Evolutionary conservation across 2,329 filamentous ascomycete genomes (phyloP), one percentile per base, ranked within the genome.

Genomic region (Aspergillus amoenus): DNA sequence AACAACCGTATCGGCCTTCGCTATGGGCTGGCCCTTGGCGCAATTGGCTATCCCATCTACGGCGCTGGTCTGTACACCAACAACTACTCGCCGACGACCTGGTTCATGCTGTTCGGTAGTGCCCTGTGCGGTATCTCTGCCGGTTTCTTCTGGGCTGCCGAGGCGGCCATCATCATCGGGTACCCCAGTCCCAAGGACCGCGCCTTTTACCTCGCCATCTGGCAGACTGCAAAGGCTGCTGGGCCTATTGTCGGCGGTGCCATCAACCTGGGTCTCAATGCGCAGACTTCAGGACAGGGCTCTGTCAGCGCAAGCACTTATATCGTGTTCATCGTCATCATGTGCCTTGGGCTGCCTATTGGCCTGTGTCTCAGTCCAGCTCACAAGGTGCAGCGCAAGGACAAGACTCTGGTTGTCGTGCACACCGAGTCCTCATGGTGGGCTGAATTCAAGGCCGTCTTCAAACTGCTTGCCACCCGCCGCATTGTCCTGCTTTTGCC

Each of bases 401-500:
- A 58, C 37, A 22, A 42, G 3, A 58, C 56, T 3, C 32, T 55
- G 8, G 52, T 58, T 4, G n/a, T 58, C 12, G 56, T 58, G 5
- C 47, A 55, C 5, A 52, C 41, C 37, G 47, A 58, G 22, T 22
- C 52, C 5, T 27, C 52, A 12, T 58, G 56, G 56, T 24, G n/a
- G 8, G 56, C 56, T 24, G 56, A 58, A 39, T 58, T 58, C 56
- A 55, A 52, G 24, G 56, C 56, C 7, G 56, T 47, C 13, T 15
- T 58, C 2, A 47, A 41, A 5, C 27, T 58, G 52, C 37, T 58
- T 9, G 45, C 41, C 42, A 51, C 52, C 2, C 52, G 52, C 15
- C 56, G 56, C n/a, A 39, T 58, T 6, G 22, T 52, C 24, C 55
- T 61, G 34, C 61, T 69, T 1, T 56, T 69, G 4, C 67, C 67